A percentile compares a stretch with the other conserved stretches of the same genome.
Evolutionary conservation across 1,284 basidiomycete genomes (phyloP).

Genomic region (Apiotrichum veenhuisii): DNA sequence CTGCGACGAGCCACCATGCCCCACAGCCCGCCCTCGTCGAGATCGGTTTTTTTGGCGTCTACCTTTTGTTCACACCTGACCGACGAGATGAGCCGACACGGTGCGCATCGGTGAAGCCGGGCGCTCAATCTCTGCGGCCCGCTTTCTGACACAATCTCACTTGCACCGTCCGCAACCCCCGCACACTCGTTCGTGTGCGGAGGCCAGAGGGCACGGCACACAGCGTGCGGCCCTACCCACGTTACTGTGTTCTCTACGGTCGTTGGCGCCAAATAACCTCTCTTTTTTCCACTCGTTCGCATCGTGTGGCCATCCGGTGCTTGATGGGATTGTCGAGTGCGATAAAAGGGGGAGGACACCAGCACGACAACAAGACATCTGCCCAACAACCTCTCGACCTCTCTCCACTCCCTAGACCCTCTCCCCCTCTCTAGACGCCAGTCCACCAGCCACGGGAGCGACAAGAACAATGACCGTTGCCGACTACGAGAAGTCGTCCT

Average conservation of each 20-base stretch:
- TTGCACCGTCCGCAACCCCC: not conserved
- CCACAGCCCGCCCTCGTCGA: not conserved
- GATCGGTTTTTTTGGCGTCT: not conserved
- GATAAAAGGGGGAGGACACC: not conserved
- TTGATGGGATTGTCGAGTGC: not conserved
- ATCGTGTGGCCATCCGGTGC: not conserved
- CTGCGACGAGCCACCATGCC: not conserved
- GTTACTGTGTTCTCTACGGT: not conserved
- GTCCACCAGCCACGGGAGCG: not conserved
- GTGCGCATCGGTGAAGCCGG: not conserved
- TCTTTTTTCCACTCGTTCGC: not conserved
- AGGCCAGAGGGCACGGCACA: too few relatives aligned
- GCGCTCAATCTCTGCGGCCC: conserved; percentile 2
- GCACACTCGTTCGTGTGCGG: not conserved
- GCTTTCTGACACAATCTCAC: not conserved
- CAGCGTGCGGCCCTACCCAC: not conserved
- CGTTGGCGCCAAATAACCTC: not conserved
- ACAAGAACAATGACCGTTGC: not conserved
- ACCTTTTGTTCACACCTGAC: not conserved
- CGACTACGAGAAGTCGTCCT: conserved; percentile 2
- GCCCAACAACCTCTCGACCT: not conserved
- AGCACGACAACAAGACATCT: not conserved
- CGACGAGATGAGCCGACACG: conserved; percentile 1
- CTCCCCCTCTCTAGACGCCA: not conserved
- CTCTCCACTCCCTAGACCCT: not conserved